Conservation (phyloP, 306 rosid species). For the Cucurbita moschata region DNA sequence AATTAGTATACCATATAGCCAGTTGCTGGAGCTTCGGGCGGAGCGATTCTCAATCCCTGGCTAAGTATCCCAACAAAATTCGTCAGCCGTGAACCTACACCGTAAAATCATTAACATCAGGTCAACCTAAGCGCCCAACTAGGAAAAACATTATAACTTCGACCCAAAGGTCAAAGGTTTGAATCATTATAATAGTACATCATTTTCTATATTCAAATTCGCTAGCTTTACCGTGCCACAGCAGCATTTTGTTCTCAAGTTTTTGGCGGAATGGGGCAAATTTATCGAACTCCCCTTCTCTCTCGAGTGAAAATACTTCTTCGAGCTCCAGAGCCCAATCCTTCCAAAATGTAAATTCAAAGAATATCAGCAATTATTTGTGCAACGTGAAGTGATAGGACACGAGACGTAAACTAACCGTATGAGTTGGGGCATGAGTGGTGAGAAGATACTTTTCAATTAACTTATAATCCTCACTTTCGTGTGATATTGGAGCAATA, state of each 20-base stretch:
- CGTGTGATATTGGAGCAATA: slow-evolving; percentile 63
- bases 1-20: slow-evolving; percentile 72
- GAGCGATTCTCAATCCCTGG: slow-evolving; percentile 98
- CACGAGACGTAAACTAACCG: slow-evolving; percentile 31
- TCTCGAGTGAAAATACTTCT: slow-evolving; percentile 85
- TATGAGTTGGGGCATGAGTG: slow-evolving; percentile 97
- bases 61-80: slow-evolving; percentile 86
- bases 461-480: slow-evolving; percentile 67
- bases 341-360: slow-evolving; percentile 22
- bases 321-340: slow-evolving; percentile 95
- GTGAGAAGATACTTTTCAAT: slow-evolving; percentile 68
- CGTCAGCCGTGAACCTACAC: slow-evolving; percentile 79
- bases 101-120: not conserved
- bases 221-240: slow-evolving; percentile 81
- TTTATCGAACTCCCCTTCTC: slow-evolving; percentile 72
- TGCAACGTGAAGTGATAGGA: not conserved
- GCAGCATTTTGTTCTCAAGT: slow-evolving; percentile 82
- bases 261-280: slow-evolving; percentile 45
- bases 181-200: not conserved
- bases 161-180: not conserved
- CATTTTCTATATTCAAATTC: not conserved
- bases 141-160: not conserved
- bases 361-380: not conserved
- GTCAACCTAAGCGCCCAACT: not conserved
- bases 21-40: slow-evolving; percentile 98